Percentiles rank a stretch among this genome's conserved stretches.
Evolutionary conservation across 2,329 filamentous ascomycete species (phyloP).

Genomic region (Immersiporthe knoxdaviesiana): DNA sequence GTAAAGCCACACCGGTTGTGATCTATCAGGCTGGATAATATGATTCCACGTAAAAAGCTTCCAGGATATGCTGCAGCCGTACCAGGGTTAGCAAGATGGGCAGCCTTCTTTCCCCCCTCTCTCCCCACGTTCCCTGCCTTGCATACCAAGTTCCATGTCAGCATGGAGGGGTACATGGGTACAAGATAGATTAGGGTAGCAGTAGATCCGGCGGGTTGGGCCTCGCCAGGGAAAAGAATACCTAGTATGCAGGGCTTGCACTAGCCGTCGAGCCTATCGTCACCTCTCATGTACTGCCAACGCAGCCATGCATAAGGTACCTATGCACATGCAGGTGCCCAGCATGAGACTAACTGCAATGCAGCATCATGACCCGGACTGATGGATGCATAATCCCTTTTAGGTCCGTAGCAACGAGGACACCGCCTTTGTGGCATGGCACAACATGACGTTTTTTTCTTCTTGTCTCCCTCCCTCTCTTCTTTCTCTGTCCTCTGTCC

Average conservation of each 20-base stretch:
- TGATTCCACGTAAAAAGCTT: neutral
- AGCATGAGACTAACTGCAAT: conserved; percentile 24
- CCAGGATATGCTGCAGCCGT: conserved; percentile 6
- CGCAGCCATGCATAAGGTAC: conserved; percentile 32
- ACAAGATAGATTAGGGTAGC: neutral
- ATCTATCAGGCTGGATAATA: neutral
- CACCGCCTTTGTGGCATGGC: conserved; percentile 8
- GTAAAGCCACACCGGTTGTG: neutral
- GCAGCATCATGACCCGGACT: conserved; percentile 15
- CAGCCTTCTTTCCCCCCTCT: too few species aligned
- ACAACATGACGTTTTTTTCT: conserved; percentile 9
- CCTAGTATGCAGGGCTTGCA: conserved; percentile 12
- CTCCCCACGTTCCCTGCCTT: conserved; percentile 10
- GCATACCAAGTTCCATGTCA: too few species aligned
- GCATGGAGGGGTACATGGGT: neutral
- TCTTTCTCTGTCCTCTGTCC: neutral
- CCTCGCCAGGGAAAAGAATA: conserved; percentile 4
- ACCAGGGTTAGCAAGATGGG: neutral
- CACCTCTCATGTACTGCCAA: conserved; percentile 39
- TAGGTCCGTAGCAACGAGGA: conserved; percentile 2
- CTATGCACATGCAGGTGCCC: conserved; percentile 23
- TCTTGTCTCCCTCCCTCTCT: neutral
- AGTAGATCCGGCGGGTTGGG: conserved; percentile 11
- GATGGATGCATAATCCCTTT: neutral
- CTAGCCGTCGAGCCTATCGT: conserved; percentile 31